phyloP scores from a whole-genome alignment of 371 early-diverging fungal genomes.

The Synchytrium microbalum region DNA sequence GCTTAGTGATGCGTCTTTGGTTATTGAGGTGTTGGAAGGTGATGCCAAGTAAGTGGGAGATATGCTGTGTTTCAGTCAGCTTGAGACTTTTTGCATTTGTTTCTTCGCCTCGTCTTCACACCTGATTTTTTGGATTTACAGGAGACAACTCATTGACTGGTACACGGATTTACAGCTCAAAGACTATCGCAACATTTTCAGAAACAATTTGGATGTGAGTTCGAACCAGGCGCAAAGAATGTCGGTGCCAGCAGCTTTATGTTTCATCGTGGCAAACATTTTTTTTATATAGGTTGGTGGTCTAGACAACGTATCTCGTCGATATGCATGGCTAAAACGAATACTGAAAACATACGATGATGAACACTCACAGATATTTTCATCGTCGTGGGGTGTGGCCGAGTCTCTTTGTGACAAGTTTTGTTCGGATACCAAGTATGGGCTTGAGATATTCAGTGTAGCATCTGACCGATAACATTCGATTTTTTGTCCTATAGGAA shows the following conservation, averaged over 20 bases:
- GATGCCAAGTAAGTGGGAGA: constrained; percentile 50
- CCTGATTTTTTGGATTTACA: too few relatives aligned
- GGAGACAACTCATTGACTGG: constrained; percentile 56
- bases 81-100: too few relatives aligned
- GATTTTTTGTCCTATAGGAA: constrained; percentile 13
- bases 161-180: constrained; percentile 75
- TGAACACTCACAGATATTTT: constrained; percentile 74
- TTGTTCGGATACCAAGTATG: constrained; percentile 45
- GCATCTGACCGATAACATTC: too few relatives aligned
- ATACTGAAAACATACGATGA: constrained; percentile 77
- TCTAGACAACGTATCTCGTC: constrained; percentile 72
- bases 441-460: too few relatives aligned
- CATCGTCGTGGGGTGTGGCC: constrained; percentile 68
- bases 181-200: constrained; percentile 77
- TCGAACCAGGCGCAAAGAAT: not conserved
- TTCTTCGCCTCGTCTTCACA: too few relatives aligned
- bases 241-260: too few relatives aligned
- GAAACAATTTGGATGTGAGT: constrained; percentile 64
- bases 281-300: constrained; percentile 66
- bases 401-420: constrained; percentile 66
- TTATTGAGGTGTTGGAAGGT: constrained; percentile 62
- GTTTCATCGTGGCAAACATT: too few relatives aligned
- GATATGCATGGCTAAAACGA: constrained; percentile 91
- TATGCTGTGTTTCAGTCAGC: not conserved
- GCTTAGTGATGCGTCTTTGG: constrained; percentile 69